A percentile compares a stretch with the other conserved stretches of the same genome.
phyloP scores from a whole-genome alignment of 306 rosid genomes.

The Dicorynia guianensis region DNA sequence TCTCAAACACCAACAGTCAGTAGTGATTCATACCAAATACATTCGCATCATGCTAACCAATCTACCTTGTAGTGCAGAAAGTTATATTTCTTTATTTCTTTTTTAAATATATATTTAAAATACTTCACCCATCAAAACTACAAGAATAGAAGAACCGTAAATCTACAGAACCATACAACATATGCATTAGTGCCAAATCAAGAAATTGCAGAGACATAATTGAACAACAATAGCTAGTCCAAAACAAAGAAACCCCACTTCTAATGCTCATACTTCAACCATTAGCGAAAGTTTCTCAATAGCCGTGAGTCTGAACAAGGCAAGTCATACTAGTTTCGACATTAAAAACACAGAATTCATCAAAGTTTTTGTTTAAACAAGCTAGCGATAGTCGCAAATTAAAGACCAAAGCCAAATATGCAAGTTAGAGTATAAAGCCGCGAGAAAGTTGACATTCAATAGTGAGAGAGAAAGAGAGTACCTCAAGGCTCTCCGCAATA shows the following conservation, averaged over 20 bases:
- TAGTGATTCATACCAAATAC: not conserved
- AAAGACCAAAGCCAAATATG: not conserved
- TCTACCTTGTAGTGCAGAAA: too few relatives aligned
- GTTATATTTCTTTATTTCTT: not conserved
- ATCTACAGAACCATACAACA: not conserved
- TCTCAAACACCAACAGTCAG: not conserved
- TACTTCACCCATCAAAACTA: not conserved
- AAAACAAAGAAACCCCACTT: not conserved
- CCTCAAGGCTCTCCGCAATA: conserved; percentile 33
- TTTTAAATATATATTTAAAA: too few relatives aligned
- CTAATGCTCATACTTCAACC: too few relatives aligned
- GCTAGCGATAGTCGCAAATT: not conserved
- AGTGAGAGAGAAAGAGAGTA: conserved; percentile 33
- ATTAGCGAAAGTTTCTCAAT: too few relatives aligned
- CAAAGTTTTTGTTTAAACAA: not conserved
- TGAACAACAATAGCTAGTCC: not conserved
- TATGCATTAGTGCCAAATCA: not conserved
- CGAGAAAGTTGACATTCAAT: not conserved
- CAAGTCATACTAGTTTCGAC: not conserved
- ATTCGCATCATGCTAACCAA: too few relatives aligned
- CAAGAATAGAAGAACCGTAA: too few relatives aligned
- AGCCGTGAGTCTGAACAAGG: not conserved
- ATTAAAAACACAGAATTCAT: not conserved
- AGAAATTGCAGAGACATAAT: too few relatives aligned
- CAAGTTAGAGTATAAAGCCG: not conserved